Evolutionary conservation across 106 monocot genomes (phyloP), one percentile per base, ranked within the genome.

Genomic region (Dactylorhiza incarnata): DNA sequence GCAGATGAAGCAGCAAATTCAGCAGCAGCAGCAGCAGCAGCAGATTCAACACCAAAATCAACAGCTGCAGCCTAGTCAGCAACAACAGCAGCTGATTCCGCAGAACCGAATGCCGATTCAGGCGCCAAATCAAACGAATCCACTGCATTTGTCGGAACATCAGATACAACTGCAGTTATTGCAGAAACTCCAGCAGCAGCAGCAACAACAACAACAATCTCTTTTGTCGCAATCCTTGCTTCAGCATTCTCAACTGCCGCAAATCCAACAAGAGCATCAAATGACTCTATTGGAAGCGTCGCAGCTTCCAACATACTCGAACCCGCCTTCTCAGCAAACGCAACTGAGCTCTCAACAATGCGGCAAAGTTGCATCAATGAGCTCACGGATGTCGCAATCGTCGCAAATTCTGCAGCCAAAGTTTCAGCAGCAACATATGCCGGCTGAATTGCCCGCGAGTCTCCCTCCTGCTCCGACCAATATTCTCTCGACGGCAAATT

Each of bases 181-280:
- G 13, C 95, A 90, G 75, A 90, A 87, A 58, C 85, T 93, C 73
- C 87, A 90, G 73, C 83, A 83, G 23, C 85, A 89, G 46, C 73
- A 74, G n/a, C 78, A 78, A 45, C 76, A 76, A 19, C 81, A 84
- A 46, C 83, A 94, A 45, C 88, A 89, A 24, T 81, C 88, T 0
- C 63, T 82, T 29, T 76, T 87, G 17, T 74, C 79, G 71, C 95
- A 88, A 46, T 44, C 91, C 0, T 53, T 66, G 23, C 54, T 75
- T 29, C 88, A 87, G 74, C 83, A 79, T 68, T 63, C 84, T 56
- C 90, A 89, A 76, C 51, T 86, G 37, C 73, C 80, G 8, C 79
- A 81, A 58, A 59, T 84, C 25, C 88, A 84, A 74, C 88, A 84
- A 74, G 93, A 93, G 56, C 88, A 90, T 48, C 93, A 90, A 73